Base-by-base conservation (phyloP, 139 green algal species). In the Auxenochlorella pyrenoidosa region DNA sequence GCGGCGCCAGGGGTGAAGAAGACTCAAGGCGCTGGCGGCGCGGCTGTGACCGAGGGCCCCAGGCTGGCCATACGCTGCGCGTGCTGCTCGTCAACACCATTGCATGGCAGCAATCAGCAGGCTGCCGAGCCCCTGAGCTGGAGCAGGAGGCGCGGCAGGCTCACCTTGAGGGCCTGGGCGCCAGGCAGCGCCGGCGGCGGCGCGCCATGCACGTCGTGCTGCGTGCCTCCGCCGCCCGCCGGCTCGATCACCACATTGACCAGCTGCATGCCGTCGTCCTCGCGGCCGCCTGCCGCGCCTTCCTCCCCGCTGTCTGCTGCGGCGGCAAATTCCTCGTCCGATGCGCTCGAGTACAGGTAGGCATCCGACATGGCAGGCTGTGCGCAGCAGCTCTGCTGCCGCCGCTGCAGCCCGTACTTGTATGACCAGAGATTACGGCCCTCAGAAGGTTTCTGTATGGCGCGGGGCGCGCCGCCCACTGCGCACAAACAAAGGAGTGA, bases 231-330 rank as follows among this genome's bases (percentile, higher is more conserved):
- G 13, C 70, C 70, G 34, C n/a, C 70, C 19, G 40, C n/a, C 43
- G 24, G 26, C 36, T 63, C 66, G 24, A 65, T n/a, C 36, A 83
- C 72, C 41, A 90, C 79, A 6, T 90, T 90, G 66, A 79, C 73
- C 22, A 90, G 75, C 73, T 38, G 26, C 71, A 89, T 51, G 13
- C 60, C 86, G 1, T 75, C 60, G 1, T 54, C 75, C 41, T 68
- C 77, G n/a, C 24, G 32, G 40, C 36, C 58, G 68, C 28, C 68
- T 44, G 59, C 30, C n/a, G 43, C 75, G 28, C 44, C 73, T n/a
- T 89, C 85, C 10, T 80, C 77, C n/a, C 51, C 47, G 60, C 66
- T 82, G 51, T 70, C 82, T 16, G 30, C 10, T 5, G 63, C 40
- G 12, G 80, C 78, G 8, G n/a, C 80, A 73, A 84, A 85, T 28